Evolutionary conservation across 345 rosid genomes (phyloP).

Genomic region (Bruguiera parviflora): DNA sequence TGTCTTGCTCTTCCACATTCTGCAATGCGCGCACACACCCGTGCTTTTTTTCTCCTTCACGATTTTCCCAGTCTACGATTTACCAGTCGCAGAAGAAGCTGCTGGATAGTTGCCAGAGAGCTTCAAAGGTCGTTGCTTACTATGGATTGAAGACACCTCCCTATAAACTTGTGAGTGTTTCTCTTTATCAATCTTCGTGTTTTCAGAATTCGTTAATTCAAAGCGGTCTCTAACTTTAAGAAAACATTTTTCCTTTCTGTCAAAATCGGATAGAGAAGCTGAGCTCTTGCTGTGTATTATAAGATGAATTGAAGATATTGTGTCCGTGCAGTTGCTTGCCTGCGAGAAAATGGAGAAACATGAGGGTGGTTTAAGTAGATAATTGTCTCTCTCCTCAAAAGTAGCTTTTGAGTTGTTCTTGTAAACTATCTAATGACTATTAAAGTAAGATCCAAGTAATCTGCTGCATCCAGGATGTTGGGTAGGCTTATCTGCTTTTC

Average conservation of each 20-base stretch:
- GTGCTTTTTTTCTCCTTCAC: background rate
- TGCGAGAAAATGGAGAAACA: too few relatives aligned
- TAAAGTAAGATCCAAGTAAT: too few relatives aligned
- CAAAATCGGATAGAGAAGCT: background rate
- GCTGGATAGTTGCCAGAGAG: conserved; percentile 31
- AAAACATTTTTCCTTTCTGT: background rate
- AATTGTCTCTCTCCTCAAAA: too few relatives aligned
- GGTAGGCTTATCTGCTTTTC: too few relatives aligned
- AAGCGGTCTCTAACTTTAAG: background rate
- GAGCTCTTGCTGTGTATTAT: too few relatives aligned
- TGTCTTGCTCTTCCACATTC: too few relatives aligned
- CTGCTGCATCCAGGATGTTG: background rate
- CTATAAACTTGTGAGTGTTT: conserved; percentile 66
- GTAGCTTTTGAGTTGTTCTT: too few relatives aligned
- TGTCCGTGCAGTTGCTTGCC: too few relatives aligned
- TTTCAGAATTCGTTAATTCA: background rate
- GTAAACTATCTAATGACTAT: too few relatives aligned
- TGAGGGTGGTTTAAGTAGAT: too few relatives aligned
- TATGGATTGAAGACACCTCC: conserved; percentile 83
- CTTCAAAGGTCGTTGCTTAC: conserved; percentile 55
- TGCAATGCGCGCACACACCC: background rate
- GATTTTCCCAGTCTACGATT: background rate
- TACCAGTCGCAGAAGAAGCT: conserved; percentile 29
- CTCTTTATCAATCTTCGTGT: background rate
- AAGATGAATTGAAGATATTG: too few relatives aligned